These are phyloP conservation scores for Spirogloea muscicola DNA, from an alignment of 139 green algal genomes.

Conservation along the genomic window DNA sequence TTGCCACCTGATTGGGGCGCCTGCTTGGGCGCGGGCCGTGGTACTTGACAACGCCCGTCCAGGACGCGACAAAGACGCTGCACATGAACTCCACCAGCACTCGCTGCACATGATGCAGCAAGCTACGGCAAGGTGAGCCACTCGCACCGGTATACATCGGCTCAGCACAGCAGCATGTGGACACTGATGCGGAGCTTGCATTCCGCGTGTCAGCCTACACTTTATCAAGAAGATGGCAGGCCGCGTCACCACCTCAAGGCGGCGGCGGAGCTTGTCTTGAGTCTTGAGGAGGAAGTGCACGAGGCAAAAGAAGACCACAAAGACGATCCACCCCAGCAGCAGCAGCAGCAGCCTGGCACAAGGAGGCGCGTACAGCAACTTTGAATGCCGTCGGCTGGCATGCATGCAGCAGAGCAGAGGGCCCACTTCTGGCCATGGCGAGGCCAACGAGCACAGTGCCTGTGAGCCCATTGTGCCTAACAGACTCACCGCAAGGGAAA, in stretches of 20 bases:
- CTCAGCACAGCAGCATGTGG: too few species aligned
- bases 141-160: too few species aligned
- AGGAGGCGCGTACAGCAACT: too few species aligned
- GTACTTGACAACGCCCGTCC: constrained; percentile 79
- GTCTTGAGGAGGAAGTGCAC: constrained; percentile 60
- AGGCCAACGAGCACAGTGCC: too few species aligned
- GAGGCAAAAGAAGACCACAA: constrained; percentile 75
- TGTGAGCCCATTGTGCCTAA: too few species aligned
- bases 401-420: too few species aligned
- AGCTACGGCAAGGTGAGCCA: too few species aligned
- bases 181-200: too few species aligned
- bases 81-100: constrained; percentile 67
- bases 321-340: constrained; percentile 66
- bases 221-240: too few species aligned
- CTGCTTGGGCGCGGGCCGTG: constrained; percentile 82
- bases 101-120: constrained; percentile 39
- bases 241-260: constrained; percentile 47
- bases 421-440: too few species aligned
- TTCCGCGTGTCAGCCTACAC: too few species aligned
- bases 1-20: constrained; percentile 54
- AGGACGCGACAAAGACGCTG: constrained; percentile 77
- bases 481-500: constrained; percentile 79
- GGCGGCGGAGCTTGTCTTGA: neutral
- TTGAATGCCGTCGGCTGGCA: too few species aligned
- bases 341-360: constrained; percentile 67